These are phyloP conservation scores for Lactarius akahatsu DNA, from an alignment of 768 basidiomycete genomes.

Conservation along the genomic window DNA sequence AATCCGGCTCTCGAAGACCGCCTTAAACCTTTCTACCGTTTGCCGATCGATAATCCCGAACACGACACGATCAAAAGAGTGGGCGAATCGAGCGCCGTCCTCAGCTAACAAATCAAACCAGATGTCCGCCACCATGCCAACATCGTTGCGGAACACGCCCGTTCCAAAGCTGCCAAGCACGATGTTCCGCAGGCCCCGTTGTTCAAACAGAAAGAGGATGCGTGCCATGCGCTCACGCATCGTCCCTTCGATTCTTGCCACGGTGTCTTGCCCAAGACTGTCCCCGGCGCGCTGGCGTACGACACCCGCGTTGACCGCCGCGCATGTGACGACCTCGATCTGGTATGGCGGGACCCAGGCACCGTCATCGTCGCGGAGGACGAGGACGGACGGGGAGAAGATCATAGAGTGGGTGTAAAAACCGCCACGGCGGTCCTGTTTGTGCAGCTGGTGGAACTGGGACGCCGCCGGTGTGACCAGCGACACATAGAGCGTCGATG, in stretches of 20 bases:
- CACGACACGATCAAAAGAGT: slow-evolving; percentile 59
- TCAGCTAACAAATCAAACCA: slow-evolving; percentile 62
- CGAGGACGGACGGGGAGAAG: slow-evolving; percentile 60
- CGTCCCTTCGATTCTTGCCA: slow-evolving; percentile 44
- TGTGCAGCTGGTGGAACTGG: slow-evolving; percentile 64
- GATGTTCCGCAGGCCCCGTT: slow-evolving; percentile 54
- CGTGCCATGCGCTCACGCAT: slow-evolving; percentile 76
- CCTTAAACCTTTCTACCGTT: slow-evolving; percentile 47
- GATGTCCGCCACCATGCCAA: slow-evolving; percentile 54
- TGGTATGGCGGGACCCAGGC: slow-evolving; percentile 54
- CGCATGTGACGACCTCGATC: slow-evolving; percentile 66
- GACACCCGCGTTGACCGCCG: slow-evolving; percentile 71
- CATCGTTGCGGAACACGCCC: slow-evolving; percentile 69
- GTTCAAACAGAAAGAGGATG: slow-evolving; percentile 63
- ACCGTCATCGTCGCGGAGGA: slow-evolving; percentile 66
- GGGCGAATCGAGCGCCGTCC: slow-evolving; percentile 51
- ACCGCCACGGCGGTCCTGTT: slow-evolving; percentile 45
- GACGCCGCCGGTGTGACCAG: slow-evolving; percentile 55
- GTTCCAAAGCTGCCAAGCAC: slow-evolving; percentile 79
- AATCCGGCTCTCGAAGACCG: slow-evolving; percentile 35
- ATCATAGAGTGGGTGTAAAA: slow-evolving; percentile 81
- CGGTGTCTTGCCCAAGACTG: slow-evolving; percentile 4
- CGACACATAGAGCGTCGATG: slow-evolving; percentile 66
- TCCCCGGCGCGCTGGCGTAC: slow-evolving; percentile 36
- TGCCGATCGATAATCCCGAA: slow-evolving; percentile 62